These are phyloP conservation scores for Spencermartinsiella ligniputridi DNA, from an alignment of 1,139 yeast genomes.

Conservation along the genomic window DNA sequence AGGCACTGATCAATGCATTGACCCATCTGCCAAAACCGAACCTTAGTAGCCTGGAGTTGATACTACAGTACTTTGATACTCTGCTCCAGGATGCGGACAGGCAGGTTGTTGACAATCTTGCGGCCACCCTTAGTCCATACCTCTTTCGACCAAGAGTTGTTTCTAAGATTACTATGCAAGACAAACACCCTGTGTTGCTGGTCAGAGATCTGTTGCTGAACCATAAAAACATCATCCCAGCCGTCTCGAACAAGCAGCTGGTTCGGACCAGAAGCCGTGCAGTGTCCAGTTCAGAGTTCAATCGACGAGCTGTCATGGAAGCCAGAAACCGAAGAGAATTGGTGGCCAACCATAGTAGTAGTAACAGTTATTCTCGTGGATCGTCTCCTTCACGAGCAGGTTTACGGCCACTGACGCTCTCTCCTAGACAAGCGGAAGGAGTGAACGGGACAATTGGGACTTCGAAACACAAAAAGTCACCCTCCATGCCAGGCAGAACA, in stretches of 20 bases:
- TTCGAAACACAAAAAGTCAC: constrained; percentile 2
- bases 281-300: constrained; percentile 27
- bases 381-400: constrained; percentile 16
- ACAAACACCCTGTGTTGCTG: constrained; percentile 29
- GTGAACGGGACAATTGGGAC: neutral
- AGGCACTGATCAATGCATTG: constrained; percentile 20
- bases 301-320: constrained; percentile 29
- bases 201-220: constrained; percentile 27
- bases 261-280: constrained; percentile 24
- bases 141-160: constrained; percentile 33
- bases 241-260: constrained; percentile 19
- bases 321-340: constrained; percentile 30
- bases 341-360: constrained; percentile 5
- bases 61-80: constrained; percentile 17
- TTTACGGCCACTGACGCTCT: constrained; percentile 23
- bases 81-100: constrained; percentile 1
- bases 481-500: constrained; percentile 3
- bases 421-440: constrained; percentile 15
- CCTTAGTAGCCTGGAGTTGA: constrained; percentile 16
- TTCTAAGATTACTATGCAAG: constrained; percentile 30
- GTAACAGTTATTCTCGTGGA: constrained; percentile 6
- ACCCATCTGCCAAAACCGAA: constrained; percentile 21
- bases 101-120: constrained; percentile 9
- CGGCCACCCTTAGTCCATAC: constrained; percentile 25
- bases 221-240: constrained; percentile 23